Evolutionary conservation across 179 eudicot genomes (phyloP).

Genomic region (Patellifolia procumbens): DNA sequence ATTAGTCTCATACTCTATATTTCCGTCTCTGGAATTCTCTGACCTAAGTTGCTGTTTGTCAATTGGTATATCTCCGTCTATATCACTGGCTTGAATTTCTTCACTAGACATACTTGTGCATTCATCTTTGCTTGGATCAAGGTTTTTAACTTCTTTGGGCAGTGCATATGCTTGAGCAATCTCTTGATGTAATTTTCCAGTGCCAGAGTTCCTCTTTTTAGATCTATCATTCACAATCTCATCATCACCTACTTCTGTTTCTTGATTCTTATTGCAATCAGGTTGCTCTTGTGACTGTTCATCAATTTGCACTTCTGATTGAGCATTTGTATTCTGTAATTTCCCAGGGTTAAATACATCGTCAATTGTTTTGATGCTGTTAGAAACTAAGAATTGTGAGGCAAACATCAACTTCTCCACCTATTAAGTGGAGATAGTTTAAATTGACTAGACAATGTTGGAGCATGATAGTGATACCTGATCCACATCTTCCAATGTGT

Average conservation of each 20-base stretch:
- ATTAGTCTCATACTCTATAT: too few species aligned
- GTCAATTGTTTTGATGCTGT: neutral
- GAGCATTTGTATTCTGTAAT: neutral
- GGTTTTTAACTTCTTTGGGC: neutral
- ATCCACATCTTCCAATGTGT: neutral
- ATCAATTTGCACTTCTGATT: neutral
- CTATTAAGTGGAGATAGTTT: neutral
- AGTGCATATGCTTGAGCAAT: neutral
- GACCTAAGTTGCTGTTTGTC: neutral
- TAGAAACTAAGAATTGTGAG: neutral
- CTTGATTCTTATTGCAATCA: neutral
- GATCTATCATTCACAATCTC: neutral
- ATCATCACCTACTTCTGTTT: neutral
- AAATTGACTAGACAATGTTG: neutral
- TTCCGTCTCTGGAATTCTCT: too few species aligned
- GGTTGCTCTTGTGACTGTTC: neutral
- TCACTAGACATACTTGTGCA: neutral
- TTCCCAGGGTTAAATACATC: neutral
- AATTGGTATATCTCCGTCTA: neutral
- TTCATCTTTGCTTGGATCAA: neutral
- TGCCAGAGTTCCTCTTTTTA: neutral
- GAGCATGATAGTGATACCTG: neutral
- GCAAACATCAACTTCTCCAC: neutral
- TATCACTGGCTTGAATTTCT: neutral
- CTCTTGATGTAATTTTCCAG: constrained; percentile 9